Evolutionary conservation across 441 rosid species (phyloP).

Genomic region (Breynia disticha): DNA sequence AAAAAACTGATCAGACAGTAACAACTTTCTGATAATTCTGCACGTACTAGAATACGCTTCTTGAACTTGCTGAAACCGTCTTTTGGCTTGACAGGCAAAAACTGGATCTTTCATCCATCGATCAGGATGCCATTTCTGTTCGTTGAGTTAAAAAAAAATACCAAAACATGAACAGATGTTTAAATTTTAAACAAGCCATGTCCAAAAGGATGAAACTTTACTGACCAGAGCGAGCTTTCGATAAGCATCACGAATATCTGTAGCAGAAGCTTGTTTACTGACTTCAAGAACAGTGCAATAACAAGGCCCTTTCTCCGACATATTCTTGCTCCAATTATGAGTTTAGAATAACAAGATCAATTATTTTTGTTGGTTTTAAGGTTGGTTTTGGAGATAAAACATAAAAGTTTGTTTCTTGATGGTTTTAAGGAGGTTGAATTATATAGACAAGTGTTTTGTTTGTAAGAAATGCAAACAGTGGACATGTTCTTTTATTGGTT

Average conservation of each 20-base stretch:
- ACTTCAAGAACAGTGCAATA: slow-evolving; percentile 31
- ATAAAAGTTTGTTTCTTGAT: too few relatives aligned
- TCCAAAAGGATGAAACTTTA: background rate
- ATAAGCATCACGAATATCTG: slow-evolving; percentile 30
- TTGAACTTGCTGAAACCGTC: slow-evolving; percentile 32
- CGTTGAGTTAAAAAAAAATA: background rate
- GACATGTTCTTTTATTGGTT: background rate
- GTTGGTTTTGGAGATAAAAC: too few relatives aligned
- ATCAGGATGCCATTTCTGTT: slow-evolving; percentile 42
- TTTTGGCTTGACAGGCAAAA: slow-evolving; percentile 22
- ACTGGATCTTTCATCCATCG: slow-evolving; percentile 26
- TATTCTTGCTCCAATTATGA: background rate
- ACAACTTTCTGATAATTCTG: background rate
- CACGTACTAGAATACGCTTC: slow-evolving; percentile 31
- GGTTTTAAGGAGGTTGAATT: too few relatives aligned
- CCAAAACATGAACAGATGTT: background rate
- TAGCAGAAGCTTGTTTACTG: slow-evolving; percentile 23
- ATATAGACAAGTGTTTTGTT: too few relatives aligned
- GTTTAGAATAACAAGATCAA: too few relatives aligned
- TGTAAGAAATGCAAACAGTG: too few relatives aligned
- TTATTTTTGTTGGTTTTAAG: too few relatives aligned
- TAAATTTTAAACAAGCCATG: background rate
- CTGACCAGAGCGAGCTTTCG: slow-evolving; percentile 29
- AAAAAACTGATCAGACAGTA: background rate
- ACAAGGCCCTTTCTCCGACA: slow-evolving; percentile 15